Conservation (phyloP, 1,284 basidiomycete species). For the Wolfiporia cocos region DNA sequence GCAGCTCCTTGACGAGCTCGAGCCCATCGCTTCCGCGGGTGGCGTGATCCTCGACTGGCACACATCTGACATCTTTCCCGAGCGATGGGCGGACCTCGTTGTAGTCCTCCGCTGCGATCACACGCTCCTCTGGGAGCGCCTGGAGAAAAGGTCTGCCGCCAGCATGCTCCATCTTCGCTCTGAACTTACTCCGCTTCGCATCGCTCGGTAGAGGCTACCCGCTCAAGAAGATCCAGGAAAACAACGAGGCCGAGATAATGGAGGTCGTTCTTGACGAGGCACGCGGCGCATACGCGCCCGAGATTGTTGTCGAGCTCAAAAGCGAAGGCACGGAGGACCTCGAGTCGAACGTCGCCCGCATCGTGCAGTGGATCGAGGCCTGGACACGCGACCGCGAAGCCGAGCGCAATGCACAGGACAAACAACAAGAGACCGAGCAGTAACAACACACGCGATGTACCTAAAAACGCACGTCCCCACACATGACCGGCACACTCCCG, state of each 20-base stretch:
- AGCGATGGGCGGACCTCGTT: constrained; percentile 96
- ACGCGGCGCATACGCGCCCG: constrained; percentile 73
- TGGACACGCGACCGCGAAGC: constrained; percentile 60
- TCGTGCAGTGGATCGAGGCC: constrained; percentile 79
- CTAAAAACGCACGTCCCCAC: not conserved
- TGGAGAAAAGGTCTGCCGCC: constrained; percentile 80
- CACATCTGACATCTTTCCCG: constrained; percentile 91
- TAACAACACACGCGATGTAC: constrained; percentile 5
- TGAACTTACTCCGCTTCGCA: no score
- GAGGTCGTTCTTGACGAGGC: constrained; percentile 89
- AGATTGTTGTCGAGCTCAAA: constrained; percentile 83
- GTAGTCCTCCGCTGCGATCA: constrained; percentile 93
- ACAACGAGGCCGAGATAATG: constrained; percentile 99
- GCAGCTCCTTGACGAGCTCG: constrained; percentile 85
- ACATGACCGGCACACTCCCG: no score
- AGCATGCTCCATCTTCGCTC: not conserved
- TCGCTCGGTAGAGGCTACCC: constrained; percentile 84
- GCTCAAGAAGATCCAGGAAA: constrained; percentile 94
- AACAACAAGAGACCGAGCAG: no score
- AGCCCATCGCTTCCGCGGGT: constrained; percentile 59
- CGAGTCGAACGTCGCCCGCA: constrained; percentile 80
- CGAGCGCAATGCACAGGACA: no score
- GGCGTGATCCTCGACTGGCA: constrained; percentile 98
- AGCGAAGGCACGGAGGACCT: constrained; percentile 81
- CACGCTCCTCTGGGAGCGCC: constrained; percentile 81